Conservation (phyloP, 352 stramenopile species). For the Elongisporangium prolatum region DNA sequence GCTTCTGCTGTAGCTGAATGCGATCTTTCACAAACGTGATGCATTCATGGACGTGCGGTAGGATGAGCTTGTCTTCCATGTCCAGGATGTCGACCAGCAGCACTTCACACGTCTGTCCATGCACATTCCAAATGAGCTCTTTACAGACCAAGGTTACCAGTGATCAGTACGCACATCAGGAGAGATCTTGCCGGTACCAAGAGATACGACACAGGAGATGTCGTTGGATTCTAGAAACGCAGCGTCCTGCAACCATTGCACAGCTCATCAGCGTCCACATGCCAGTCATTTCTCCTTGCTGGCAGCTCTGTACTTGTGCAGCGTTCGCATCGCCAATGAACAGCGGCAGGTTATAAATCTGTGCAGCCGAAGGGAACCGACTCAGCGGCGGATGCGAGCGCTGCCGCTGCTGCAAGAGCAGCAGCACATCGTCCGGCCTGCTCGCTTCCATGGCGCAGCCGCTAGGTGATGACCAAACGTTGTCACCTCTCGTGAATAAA, state of each 20-base stretch:
- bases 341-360: constrained; percentile 34
- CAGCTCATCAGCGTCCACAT: constrained; percentile 1
- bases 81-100: constrained; percentile 64
- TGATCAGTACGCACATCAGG: constrained; percentile 21
- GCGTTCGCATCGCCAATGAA: constrained; percentile 58
- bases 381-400: constrained; percentile 41
- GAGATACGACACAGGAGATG: constrained; percentile 48
- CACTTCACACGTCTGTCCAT: constrained; percentile 23
- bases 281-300: background rate
- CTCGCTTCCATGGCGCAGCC: background rate
- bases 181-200: constrained; percentile 54
- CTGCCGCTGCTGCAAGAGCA: constrained; percentile 33
- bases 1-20: constrained; percentile 1
- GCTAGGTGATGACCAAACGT: background rate
- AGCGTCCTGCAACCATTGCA: constrained; percentile 19
- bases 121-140: background rate
- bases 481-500: background rate
- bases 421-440: constrained; percentile 23
- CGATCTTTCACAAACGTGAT: constrained; percentile 32
- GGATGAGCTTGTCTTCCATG: constrained; percentile 67
- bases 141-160: background rate
- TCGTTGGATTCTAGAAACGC: constrained; percentile 32
- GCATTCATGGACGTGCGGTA: constrained; percentile 58
- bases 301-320: constrained; percentile 25
- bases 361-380: constrained; percentile 33